Evolutionary conservation across 768 basidiomycete genomes (phyloP).

Genomic region (Pisolithus sp.): DNA sequence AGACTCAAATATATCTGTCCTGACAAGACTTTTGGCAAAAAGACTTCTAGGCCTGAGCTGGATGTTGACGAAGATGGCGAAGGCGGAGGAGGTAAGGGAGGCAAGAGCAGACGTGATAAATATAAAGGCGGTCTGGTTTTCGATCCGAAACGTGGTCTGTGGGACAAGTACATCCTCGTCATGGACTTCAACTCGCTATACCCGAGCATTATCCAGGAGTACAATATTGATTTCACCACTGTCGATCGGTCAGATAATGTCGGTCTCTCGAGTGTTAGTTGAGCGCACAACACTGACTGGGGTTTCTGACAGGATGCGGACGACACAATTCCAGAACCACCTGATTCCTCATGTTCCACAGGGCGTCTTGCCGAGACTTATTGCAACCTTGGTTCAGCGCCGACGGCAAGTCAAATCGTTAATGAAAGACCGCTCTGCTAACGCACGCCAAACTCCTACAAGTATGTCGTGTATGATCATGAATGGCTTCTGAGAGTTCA

Average conservation of each 20-base stretch:
- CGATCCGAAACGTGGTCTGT: conserved; percentile 90
- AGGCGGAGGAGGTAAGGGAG: conserved; percentile 36
- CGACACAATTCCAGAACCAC: conserved; percentile 88
- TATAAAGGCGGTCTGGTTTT: conserved; percentile 99
- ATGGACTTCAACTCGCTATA: conserved; percentile 99
- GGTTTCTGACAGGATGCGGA: conserved; percentile 43
- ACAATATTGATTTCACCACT: conserved; percentile 98
- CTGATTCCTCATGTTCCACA: conserved; percentile 60
- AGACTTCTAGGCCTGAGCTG: conserved; percentile 43
- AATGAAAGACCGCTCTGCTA: conserved; percentile 83
- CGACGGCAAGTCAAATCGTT: conserved; percentile 85
- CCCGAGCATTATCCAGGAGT: conserved; percentile 99
- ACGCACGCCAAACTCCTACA: conserved; percentile 75
- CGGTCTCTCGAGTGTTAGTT: conserved; percentile 13
- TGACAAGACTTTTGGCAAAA: conserved; percentile 87
- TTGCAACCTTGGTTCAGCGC: conserved; percentile 90
- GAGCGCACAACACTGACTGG: neutral
- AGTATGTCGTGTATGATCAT: conserved; percentile 36
- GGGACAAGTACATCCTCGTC: conserved; percentile 95
- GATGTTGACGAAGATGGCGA: conserved; percentile 53
- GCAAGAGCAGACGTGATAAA: conserved; percentile 80
- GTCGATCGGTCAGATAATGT: conserved; percentile 68
- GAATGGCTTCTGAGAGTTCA: neutral
- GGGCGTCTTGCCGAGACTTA: conserved; percentile 94
- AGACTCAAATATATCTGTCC: conserved; percentile 93